phyloP scores from a whole-genome alignment of 441 rosid genomes.

The Corymbia calophylla region DNA sequence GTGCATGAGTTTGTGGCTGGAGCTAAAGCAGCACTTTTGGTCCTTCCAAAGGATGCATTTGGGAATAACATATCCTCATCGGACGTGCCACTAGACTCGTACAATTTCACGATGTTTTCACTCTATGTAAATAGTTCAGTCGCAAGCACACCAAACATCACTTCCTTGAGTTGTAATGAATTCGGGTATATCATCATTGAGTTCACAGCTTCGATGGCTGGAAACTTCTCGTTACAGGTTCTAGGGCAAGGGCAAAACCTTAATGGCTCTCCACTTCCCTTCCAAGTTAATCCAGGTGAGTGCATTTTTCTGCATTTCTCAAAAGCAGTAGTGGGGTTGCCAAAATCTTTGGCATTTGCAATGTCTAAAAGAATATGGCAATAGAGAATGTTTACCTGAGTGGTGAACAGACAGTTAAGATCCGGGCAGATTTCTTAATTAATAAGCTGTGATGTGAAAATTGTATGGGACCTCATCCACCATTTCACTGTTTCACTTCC shows the following conservation, averaged over 20 bases:
- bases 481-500: neutral
- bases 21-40: constrained; percentile 33
- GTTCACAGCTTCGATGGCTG: constrained; percentile 40
- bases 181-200: constrained; percentile 45
- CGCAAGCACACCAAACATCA: constrained; percentile 24
- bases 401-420: neutral
- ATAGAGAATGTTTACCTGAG: neutral
- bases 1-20: constrained; percentile 64
- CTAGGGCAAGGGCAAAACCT: constrained; percentile 44
- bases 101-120: constrained; percentile 35
- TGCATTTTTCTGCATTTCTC: neutral
- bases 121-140: constrained; percentile 43
- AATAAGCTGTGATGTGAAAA: neutral
- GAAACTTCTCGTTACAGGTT: constrained; percentile 43
- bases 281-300: constrained; percentile 71
- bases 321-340: neutral
- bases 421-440: neutral
- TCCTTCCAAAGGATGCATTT: constrained; percentile 82
- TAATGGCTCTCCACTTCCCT: constrained; percentile 59
- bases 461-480: neutral
- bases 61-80: constrained; percentile 64
- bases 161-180: constrained; percentile 40
- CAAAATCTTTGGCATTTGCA: neutral
- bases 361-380: neutral
- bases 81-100: constrained; percentile 22